phyloP scores from a whole-genome alignment of 2,329 filamentous ascomycete genomes.

The Pseudogymnoascus verrucosus region DNA sequence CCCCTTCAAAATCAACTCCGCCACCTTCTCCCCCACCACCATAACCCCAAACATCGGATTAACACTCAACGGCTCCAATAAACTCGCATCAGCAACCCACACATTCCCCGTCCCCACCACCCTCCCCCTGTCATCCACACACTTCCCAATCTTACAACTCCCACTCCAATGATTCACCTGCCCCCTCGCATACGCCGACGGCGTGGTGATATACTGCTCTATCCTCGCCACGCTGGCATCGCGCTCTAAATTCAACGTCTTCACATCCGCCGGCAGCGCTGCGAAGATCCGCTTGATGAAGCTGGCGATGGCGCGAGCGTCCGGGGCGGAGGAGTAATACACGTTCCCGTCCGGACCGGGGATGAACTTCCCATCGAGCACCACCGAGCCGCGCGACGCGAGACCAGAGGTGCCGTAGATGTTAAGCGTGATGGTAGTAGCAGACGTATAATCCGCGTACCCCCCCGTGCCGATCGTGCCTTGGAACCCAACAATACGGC shows the following conservation, averaged over 20 bases:
- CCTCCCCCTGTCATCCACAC: constrained; percentile 39
- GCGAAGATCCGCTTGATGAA: constrained; percentile 45
- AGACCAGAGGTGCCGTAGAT: constrained; percentile 49
- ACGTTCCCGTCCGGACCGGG: constrained; percentile 35
- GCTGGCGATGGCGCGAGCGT: constrained; percentile 39
- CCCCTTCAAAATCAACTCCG: constrained; percentile 37
- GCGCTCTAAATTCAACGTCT: constrained; percentile 41
- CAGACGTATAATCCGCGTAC: constrained; percentile 31
- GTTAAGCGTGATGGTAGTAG: constrained; percentile 46
- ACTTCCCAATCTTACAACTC: constrained; percentile 42
- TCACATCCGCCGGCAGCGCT: constrained; percentile 32
- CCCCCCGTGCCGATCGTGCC: constrained; percentile 45
- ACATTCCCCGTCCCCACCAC: constrained; percentile 43
- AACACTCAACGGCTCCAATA: constrained; percentile 42
- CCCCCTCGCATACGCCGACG: constrained; percentile 39
- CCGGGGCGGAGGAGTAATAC: constrained; percentile 41
- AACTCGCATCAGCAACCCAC: constrained; percentile 43
- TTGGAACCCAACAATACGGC: constrained; percentile 38
- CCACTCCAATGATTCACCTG: constrained; percentile 47
- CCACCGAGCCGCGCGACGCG: constrained; percentile 39
- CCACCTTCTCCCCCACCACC: constrained; percentile 43
- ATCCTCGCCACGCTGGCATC: constrained; percentile 41
- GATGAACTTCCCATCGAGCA: constrained; percentile 36
- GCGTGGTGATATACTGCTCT: constrained; percentile 40
- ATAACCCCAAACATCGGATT: constrained; percentile 49